A percentile compares a stretch with the other conserved stretches of the same genome.
Evolutionary conservation across 2,329 filamentous ascomycete species (phyloP).

Genomic region (Cladosporium sp.): DNA sequence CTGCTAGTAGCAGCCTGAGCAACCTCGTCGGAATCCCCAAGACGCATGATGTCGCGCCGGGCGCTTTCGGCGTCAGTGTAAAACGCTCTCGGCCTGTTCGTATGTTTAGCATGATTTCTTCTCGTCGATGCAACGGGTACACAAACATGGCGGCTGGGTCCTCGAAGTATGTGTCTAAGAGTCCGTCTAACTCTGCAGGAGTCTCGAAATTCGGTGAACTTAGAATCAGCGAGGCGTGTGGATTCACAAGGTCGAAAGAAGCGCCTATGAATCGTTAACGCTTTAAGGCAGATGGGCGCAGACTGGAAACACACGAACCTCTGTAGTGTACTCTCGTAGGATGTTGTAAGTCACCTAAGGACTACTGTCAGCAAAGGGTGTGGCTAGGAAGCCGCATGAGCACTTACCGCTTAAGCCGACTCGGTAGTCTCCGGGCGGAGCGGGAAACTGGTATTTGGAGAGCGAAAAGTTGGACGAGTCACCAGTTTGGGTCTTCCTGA

Average conservation of each 20-base stretch:
- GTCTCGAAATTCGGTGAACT: constrained; percentile 32
- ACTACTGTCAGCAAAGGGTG: neutral
- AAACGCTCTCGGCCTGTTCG: constrained; percentile 2
- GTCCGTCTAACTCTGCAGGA: constrained; percentile 36
- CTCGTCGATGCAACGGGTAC: neutral
- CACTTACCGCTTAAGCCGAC: constrained; percentile 31
- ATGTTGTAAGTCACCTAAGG: constrained; percentile 22
- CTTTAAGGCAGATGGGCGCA: neutral
- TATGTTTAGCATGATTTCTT: neutral
- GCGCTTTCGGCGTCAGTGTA: constrained; percentile 32
- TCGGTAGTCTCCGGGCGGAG: constrained; percentile 32
- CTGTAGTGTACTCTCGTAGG: constrained; percentile 34
- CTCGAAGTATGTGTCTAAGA: constrained; percentile 36
- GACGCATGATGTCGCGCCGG: constrained; percentile 31
- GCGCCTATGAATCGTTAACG: constrained; percentile 26
- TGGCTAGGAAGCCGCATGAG: neutral
- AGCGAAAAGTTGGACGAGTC: constrained; percentile 28
- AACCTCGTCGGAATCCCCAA: neutral
- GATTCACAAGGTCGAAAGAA: constrained; percentile 38
- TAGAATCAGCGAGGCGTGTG: constrained; percentile 36
- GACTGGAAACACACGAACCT: neutral
- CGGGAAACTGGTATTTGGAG: constrained; percentile 34
- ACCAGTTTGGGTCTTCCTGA: neutral
- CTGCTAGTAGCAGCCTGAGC: neutral
- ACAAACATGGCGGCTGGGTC: constrained; percentile 12